Evolutionary conservation across 352 stramenopile genomes (phyloP), one percentile per base, ranked within the genome.

Genomic region (Blastocystis sp.): DNA sequence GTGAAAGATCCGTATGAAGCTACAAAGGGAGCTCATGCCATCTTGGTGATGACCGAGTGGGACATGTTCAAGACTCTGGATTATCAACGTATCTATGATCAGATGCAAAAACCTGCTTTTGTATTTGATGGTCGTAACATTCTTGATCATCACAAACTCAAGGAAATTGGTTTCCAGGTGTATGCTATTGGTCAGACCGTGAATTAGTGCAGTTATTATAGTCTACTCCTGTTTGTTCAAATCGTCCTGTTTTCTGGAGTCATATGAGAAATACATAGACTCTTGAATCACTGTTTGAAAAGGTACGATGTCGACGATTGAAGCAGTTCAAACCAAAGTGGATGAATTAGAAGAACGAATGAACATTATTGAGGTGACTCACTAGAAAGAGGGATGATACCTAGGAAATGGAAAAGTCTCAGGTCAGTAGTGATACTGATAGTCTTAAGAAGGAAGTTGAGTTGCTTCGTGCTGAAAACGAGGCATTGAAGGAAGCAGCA

Each of bases 71-170:
- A 97, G 91, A 92, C 91, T 12, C 93, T 97, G 49, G 95, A 99
- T 90, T 99, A 97, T 91, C 89, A 95, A 66, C 91, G 90, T 32
- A 97, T 99, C 88, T 98, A 97, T 89, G 90, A 93, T 11, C 88
- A 85, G 58, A 99, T 99, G 96, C 90, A 92, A 66, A 99, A 99
- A 91, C 97, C 97, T 11, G 96, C 96, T 29, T 99, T 99, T 91
- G 90, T 99, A 74, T 99, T 99, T 88, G 97, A 99, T 91, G 97
- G 97, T 42, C 93, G 97, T 66, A 98, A 98, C 89, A 93, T 98
- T 80, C 90, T 98, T 51, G 94, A 97, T 63, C 94, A 97, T 90
- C 91, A 93, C 14, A 91, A 91, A 81, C 92, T 99, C 78, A 91
- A 93, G 52, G 89, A 95, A 16, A 95, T 98, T 87, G 97, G 97